Conservation (phyloP, 2,329 filamentous ascomycete species). For the Didymella pinodella region DNA sequence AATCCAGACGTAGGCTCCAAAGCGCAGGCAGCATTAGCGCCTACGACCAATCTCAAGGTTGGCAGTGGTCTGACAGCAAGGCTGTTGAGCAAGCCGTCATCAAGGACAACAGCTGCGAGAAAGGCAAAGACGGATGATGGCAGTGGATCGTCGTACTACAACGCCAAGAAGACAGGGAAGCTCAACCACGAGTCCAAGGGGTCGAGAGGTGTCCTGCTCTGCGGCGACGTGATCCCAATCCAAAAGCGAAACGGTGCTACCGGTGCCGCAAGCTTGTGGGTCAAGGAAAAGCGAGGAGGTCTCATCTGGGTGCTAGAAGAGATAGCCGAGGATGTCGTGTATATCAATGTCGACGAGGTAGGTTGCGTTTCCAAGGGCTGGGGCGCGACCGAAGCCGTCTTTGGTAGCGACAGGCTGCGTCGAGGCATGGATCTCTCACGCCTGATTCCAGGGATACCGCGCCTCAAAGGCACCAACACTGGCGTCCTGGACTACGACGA, state of each 20-base stretch:
- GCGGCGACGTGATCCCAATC: slow-evolving; percentile 97
- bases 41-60: slow-evolving; percentile 63
- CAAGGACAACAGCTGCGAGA: slow-evolving; percentile 62
- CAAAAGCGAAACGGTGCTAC: slow-evolving; percentile 92
- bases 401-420: slow-evolving; percentile 74
- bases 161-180: slow-evolving; percentile 61
- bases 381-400: slow-evolving; percentile 85
- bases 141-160: slow-evolving; percentile 56
- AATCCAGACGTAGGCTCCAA: slow-evolving; percentile 64
- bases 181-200: slow-evolving; percentile 74
- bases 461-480: slow-evolving; percentile 73
- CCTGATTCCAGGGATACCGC: slow-evolving; percentile 83
- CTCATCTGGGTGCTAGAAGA: slow-evolving; percentile 98
- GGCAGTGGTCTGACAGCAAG: slow-evolving; percentile 88
- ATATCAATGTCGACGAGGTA: slow-evolving; percentile 77
- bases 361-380: slow-evolving; percentile 73
- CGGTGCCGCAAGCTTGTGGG: slow-evolving; percentile 95
- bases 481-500: slow-evolving; percentile 81
- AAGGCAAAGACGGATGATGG: slow-evolving; percentile 72
- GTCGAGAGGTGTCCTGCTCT: slow-evolving; percentile 87
- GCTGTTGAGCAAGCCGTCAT: slow-evolving; percentile 81
- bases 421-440: slow-evolving; percentile 77
- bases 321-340: slow-evolving; percentile 91
- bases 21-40: slow-evolving; percentile 45
- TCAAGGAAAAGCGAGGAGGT: slow-evolving; percentile 94